Percentiles rank a stretch among this genome's conserved stretches.
Conservation (phyloP, 2,329 filamentous ascomycete genomes). For the Juglanconis juglandina region DNA sequence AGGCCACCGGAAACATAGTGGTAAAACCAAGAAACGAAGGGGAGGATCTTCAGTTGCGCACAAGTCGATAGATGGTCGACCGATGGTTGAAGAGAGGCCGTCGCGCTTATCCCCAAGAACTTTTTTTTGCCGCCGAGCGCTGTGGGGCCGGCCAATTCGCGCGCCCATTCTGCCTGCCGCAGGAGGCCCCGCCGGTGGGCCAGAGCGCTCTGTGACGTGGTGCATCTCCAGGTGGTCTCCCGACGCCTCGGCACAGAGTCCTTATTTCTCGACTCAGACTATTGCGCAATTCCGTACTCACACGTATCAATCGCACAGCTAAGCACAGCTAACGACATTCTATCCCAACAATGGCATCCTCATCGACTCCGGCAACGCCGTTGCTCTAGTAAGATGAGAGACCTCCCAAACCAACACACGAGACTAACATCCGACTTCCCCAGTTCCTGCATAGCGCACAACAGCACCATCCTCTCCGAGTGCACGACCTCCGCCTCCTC, state of each 20-base stretch:
- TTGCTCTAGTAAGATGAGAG: conserved; percentile 64
- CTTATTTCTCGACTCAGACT: neutral
- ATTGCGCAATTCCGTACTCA: no score
- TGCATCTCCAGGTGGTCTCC: neutral
- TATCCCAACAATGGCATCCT: conserved; percentile 59
- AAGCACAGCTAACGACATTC: neutral
- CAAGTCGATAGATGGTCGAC: neutral
- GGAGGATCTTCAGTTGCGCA: neutral
- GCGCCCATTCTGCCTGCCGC: neutral
- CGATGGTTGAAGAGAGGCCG: neutral
- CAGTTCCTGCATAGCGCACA: conserved; percentile 91
- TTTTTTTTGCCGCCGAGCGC: conserved; percentile 14
- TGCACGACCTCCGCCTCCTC: conserved; percentile 83
- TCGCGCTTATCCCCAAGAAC: neutral
- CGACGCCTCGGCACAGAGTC: neutral
- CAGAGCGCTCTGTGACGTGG: neutral
- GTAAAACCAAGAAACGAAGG: neutral
- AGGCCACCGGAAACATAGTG: conserved; percentile 13
- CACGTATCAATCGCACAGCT: neutral
- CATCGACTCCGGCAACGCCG: conserved; percentile 63
- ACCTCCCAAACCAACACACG: neutral
- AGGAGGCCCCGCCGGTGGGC: neutral
- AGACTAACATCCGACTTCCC: conserved; percentile 18
- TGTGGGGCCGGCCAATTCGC: neutral
- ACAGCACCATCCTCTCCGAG: conserved; percentile 88